These are phyloP conservation scores for Telfairia occidentalis DNA, from an alignment of 331 rosid genomes.

Conservation along the genomic window DNA sequence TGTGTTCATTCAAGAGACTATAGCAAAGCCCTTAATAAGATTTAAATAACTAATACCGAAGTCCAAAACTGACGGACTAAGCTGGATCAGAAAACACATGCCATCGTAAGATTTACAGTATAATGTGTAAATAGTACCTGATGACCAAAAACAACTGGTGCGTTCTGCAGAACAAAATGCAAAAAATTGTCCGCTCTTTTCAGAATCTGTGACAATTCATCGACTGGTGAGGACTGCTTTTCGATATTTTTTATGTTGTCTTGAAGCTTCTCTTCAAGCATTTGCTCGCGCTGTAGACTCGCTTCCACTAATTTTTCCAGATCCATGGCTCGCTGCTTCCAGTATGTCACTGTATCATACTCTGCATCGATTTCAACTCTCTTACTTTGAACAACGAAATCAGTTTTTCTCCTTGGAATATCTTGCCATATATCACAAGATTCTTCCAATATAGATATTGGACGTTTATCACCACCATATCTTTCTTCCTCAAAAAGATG, in stretches of 20 bases:
- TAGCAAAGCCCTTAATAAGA: not conserved
- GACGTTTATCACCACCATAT: slow-evolving; percentile 65
- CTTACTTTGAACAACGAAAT: slow-evolving; percentile 52
- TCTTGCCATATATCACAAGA: slow-evolving; percentile 72
- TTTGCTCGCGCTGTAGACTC: slow-evolving; percentile 61
- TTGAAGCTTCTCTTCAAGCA: slow-evolving; percentile 48
- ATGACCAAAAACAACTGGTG: slow-evolving; percentile 96
- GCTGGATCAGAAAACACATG: not conserved
- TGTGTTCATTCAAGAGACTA: not conserved
- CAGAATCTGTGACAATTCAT: slow-evolving; percentile 82
- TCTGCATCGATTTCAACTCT: slow-evolving; percentile 68
- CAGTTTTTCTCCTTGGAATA: slow-evolving; percentile 40
- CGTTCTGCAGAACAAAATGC: slow-evolving; percentile 97
- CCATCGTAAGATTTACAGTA: not conserved
- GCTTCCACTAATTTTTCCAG: slow-evolving; percentile 64
- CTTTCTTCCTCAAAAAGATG: slow-evolving; percentile 63
- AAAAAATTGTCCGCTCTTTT: slow-evolving; percentile 94
- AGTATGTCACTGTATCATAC: slow-evolving; percentile 63
- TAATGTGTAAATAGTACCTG: slow-evolving; percentile 42
- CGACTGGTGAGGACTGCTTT: slow-evolving; percentile 78
- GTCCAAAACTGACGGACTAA: not conserved
- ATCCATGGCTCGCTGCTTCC: slow-evolving; percentile 63
- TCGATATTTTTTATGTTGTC: slow-evolving; percentile 60
- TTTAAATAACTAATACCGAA: not conserved
- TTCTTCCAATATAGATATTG: slow-evolving; percentile 78